A percentile compares a stretch with the other conserved stretches of the same genome.
Evolutionary conservation across 352 stramenopile species (phyloP).

Genomic region (Pythium plurisporium): DNA sequence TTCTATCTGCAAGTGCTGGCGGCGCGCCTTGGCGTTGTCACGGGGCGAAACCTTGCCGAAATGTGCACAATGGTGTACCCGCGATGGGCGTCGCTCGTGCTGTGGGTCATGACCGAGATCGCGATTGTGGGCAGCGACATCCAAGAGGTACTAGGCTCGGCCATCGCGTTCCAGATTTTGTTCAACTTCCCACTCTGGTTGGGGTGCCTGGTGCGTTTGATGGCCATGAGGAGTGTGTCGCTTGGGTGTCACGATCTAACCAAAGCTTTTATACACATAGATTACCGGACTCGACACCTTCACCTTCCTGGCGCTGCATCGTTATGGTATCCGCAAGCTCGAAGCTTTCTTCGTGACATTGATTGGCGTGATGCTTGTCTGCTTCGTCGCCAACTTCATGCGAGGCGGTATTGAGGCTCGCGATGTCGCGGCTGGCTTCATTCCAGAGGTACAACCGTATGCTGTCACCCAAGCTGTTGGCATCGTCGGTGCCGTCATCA

Average conservation of each 20-base stretch:
- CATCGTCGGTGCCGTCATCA: conserved; percentile 94
- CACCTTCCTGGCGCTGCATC: conserved; percentile 91
- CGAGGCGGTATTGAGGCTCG: conserved; percentile 61
- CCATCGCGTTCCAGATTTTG: conserved; percentile 89
- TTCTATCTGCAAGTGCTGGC: conserved; percentile 94
- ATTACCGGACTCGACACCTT: conserved; percentile 90
- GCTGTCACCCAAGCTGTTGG: conserved; percentile 85
- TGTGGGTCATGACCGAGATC: conserved; percentile 93
- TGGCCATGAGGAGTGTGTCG: too few species aligned
- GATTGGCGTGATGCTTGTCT: conserved; percentile 92
- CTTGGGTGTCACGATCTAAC: too few species aligned
- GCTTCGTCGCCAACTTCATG: conserved; percentile 90
- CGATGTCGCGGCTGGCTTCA: conserved; percentile 80
- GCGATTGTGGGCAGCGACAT: conserved; percentile 91
- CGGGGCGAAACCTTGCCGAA: conserved; percentile 88
- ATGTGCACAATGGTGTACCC: conserved; percentile 82
- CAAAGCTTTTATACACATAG: too few species aligned
- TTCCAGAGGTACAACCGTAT: conserved; percentile 67
- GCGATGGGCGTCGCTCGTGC: conserved; percentile 59
- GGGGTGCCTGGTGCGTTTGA: conserved; percentile 83
- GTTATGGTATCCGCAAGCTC: conserved; percentile 81
- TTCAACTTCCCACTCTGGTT: conserved; percentile 88
- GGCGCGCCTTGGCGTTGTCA: conserved; percentile 89
- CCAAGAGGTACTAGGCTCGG: conserved; percentile 90
- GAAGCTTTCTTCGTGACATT: conserved; percentile 92